Conservation (phyloP, 129 eudicot genomes). For the Ambrosia artemisiifolia region DNA sequence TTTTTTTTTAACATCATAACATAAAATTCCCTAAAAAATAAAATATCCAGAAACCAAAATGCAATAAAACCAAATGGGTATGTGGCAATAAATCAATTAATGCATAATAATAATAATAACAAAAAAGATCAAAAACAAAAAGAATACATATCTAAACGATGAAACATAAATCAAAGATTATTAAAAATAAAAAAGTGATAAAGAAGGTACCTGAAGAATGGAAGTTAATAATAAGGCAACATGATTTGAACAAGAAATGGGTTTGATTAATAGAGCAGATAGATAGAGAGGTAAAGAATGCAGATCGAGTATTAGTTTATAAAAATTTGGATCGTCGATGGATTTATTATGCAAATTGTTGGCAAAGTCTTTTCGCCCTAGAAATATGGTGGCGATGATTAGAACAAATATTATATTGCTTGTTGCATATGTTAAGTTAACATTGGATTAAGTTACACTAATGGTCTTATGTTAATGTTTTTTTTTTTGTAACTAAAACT, state of each 20-base stretch:
- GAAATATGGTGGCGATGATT: constrained; percentile 13
- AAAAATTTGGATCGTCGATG: constrained; percentile 3
- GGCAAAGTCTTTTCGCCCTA: constrained; percentile 27
- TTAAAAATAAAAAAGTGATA: not conserved
- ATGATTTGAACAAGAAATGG: not conserved
- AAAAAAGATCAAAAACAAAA: not conserved
- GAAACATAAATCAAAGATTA: not conserved
- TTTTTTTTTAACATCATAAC: not conserved
- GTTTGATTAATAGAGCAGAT: no score
- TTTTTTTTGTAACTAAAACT: no score
- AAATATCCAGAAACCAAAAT: not conserved
- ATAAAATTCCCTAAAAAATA: not conserved
- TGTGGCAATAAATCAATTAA: not conserved
- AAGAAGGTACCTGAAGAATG: constrained; percentile 12
- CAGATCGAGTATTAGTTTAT: not conserved
- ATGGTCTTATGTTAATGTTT: no score
- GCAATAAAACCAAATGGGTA: not conserved
- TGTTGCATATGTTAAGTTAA: no score
- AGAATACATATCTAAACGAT: not conserved
- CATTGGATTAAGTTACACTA: no score
- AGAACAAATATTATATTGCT: no score
- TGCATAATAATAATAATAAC: not conserved
- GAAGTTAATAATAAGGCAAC: constrained; percentile 3
- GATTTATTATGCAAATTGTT: constrained; percentile 20
- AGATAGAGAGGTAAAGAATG: not conserved